Percentiles rank a stretch among this genome's conserved stretches.
Conservation (phyloP, 305 asterid species). For the Striga hermonthica region DNA sequence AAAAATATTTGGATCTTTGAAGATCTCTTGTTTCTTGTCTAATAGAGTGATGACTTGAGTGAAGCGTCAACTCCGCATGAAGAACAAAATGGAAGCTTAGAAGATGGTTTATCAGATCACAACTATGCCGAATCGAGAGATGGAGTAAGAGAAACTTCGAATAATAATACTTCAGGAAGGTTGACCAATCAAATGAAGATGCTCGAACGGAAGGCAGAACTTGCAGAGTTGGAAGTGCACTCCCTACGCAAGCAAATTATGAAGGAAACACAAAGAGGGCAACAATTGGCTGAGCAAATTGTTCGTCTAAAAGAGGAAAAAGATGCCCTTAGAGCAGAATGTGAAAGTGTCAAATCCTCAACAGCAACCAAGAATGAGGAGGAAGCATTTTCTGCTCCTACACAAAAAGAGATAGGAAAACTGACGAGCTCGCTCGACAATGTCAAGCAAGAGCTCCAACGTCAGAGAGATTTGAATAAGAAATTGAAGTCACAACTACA, state of each 20-base stretch:
- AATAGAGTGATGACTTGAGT: conserved; percentile 54
- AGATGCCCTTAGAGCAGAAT: conserved; percentile 56
- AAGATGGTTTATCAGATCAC: conserved; percentile 41
- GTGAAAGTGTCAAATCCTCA: conserved; percentile 54
- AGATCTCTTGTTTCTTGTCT: conserved; percentile 21
- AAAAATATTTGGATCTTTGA: neutral
- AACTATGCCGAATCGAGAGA: conserved; percentile 35
- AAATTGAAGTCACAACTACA: conserved; percentile 59
- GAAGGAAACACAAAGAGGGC: conserved; percentile 65
- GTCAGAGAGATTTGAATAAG: conserved; percentile 57
- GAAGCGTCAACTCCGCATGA: conserved; percentile 37
- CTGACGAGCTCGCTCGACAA: conserved; percentile 45
- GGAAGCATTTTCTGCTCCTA: conserved; percentile 37
- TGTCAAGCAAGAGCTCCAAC: conserved; percentile 54
- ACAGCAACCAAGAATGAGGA: conserved; percentile 32
- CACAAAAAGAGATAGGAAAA: conserved; percentile 34
- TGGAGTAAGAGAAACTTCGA: conserved; percentile 32
- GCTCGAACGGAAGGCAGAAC: conserved; percentile 67
- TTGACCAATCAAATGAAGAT: conserved; percentile 41
- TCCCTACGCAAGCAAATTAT: conserved; percentile 68
- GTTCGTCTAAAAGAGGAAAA: conserved; percentile 53
- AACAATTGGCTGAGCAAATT: conserved; percentile 60
- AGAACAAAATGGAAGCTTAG: conserved; percentile 45
- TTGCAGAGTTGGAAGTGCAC: conserved; percentile 73
- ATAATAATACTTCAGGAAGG: conserved; percentile 33